Base-by-base conservation (phyloP, 352 stramenopile species). In the Pythium utonaiense region DNA sequence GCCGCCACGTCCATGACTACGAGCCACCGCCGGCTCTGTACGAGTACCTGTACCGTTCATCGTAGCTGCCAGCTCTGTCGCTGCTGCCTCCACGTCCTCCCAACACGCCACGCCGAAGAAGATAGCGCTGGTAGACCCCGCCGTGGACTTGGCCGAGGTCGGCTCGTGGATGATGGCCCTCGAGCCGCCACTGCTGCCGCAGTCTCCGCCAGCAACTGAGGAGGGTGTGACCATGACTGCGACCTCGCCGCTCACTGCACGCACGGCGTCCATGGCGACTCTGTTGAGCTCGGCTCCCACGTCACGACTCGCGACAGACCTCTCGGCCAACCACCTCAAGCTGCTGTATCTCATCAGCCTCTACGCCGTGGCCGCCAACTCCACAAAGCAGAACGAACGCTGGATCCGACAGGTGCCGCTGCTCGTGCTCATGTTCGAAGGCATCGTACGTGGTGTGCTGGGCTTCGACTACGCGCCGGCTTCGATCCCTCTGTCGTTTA, bases 391-490 rank as follows among this genome's bases (percentile, higher is more conserved):
- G 56, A 97, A 97, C 55, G 95, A 98, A 69, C 74, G 92, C 40
- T 99, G 96, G 96, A 89, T 99, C 53, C 85, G 96, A 40, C 97
- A 98, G 53, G 86, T 96, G 22, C 90, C 96, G 41, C 67, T 99
- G 30, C 83, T 98, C 38, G 96, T 99, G 64, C 79, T 99, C 13
- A 89, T 98, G 69, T 99, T 98, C 69, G 96, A 99, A 68, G 96
- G 93, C 13, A 98, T 99, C 50, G 77, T 98, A 31, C 74, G 86
- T 42, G 87, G 95, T 58, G 88, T 96, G 22, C 80, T 99, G 42
- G 88, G 98, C 63, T 99, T 98, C 69, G 96, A 99, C 77, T 99
- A 99, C 60, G 96, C 96, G 57, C 96, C 96, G n/a, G 88, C 89
- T 40, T 97, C 83, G 10, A 83, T 97, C 62, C 71, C 97, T n/a